These are phyloP conservation scores for Podaxis pistillaris DNA, from an alignment of 768 basidiomycete species.

Conservation along the genomic window DNA sequence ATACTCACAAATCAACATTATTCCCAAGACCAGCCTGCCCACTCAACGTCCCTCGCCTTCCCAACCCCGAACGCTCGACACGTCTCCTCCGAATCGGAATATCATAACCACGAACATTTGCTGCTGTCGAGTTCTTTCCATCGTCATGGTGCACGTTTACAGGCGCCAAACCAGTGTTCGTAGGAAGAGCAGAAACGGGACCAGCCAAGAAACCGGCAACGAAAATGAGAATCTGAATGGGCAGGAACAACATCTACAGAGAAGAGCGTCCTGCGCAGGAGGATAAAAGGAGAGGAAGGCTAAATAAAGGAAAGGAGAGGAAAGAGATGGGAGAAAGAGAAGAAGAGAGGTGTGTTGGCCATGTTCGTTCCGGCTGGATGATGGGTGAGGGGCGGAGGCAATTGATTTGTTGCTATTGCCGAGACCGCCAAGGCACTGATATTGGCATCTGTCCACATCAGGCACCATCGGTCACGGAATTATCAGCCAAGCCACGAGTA, in stretches of 20 bases:
- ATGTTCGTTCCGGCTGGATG: not conserved
- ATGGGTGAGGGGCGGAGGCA: not conserved
- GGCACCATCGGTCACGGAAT: not conserved
- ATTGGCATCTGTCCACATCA: not conserved
- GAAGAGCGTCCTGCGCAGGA: conserved; percentile 28
- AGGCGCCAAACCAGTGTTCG: not conserved
- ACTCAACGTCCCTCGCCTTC: conserved; percentile 27
- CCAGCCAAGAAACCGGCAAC: conserved; percentile 19
- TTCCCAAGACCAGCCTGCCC: conserved; percentile 36
- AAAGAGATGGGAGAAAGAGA: conserved; percentile 11
- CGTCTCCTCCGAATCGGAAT: conserved; percentile 23
- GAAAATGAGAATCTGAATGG: conserved; percentile 11
- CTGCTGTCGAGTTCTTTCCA: not conserved
- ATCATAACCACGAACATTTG: conserved; percentile 19
- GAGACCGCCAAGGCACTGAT: not conserved
- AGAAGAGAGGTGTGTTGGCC: not conserved
- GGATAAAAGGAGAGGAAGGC: conserved; percentile 17
- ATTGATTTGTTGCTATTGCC: not conserved
- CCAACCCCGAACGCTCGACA: conserved; percentile 16
- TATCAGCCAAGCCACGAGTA: not conserved
- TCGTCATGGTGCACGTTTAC: not conserved
- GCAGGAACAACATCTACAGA: conserved; percentile 18
- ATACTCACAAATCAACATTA: conserved; percentile 33
- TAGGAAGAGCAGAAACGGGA: conserved; percentile 19
- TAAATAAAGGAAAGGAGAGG: not conserved